phyloP scores from a whole-genome alignment of 2,329 filamentous ascomycete species.

The Coniochaeta prunicola region DNA sequence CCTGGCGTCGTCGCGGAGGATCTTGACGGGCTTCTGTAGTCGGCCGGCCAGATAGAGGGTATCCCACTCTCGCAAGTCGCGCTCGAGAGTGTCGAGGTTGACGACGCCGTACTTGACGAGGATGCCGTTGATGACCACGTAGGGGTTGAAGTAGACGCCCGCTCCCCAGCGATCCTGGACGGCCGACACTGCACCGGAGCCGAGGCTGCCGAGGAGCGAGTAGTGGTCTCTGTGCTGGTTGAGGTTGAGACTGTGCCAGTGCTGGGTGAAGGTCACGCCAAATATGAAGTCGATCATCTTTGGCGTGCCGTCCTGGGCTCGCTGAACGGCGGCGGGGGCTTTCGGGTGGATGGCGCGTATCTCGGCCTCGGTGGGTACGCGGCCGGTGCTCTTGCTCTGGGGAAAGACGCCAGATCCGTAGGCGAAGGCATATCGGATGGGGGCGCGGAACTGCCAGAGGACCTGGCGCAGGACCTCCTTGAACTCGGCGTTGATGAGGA shows the following conservation, averaged over 20 bases:
- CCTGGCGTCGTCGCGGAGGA: slow-evolving; percentile 84
- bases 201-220: slow-evolving; percentile 73
- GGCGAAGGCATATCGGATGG: slow-evolving; percentile 93
- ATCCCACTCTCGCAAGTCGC: slow-evolving; percentile 84
- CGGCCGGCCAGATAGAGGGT: slow-evolving; percentile 94
- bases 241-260: slow-evolving; percentile 94
- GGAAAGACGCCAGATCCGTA: slow-evolving; percentile 97
- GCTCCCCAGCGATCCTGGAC: slow-evolving; percentile 87
- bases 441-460: slow-evolving; percentile 84
- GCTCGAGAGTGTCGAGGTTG: slow-evolving; percentile 81
- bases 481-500: slow-evolving; percentile 91
- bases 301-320: slow-evolving; percentile 77
- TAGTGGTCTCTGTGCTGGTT: slow-evolving; percentile 87
- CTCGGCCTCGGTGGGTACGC: slow-evolving; percentile 46
- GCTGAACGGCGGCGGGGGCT: slow-evolving; percentile 70
- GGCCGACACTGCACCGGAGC: slow-evolving; percentile 75
- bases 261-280: slow-evolving; percentile 86
- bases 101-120: slow-evolving; percentile 98
- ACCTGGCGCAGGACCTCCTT: slow-evolving; percentile 84
- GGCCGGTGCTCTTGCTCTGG: slow-evolving; percentile 51
- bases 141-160: slow-evolving; percentile 96
- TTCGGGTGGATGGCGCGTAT: slow-evolving; percentile 69
- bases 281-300: slow-evolving; percentile 99
- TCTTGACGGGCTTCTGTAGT: slow-evolving; percentile 96
- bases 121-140: slow-evolving; percentile 88